Conservation (phyloP, 345 rosid genomes). For the Combretum micranthum region DNA sequence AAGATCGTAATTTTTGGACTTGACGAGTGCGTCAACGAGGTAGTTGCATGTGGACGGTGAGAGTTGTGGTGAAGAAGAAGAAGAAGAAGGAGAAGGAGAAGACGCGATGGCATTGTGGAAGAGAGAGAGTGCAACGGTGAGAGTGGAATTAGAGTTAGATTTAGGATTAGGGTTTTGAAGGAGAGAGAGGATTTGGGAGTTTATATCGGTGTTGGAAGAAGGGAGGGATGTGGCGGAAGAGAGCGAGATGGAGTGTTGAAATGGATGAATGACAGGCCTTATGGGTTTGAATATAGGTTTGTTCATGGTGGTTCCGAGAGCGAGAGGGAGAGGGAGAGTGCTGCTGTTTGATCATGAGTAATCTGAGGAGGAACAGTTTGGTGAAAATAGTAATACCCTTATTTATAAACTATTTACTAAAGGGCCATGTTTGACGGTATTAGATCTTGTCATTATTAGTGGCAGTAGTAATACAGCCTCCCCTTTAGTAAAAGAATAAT, state of each 20-base stretch:
- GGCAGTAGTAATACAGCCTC: too few relatives aligned
- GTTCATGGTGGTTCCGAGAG: too few relatives aligned
- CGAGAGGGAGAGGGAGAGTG: too few relatives aligned
- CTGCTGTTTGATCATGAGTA: too few relatives aligned
- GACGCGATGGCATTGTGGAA: conserved; percentile 33
- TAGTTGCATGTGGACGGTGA: conserved; percentile 27
- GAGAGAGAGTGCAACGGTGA: conserved; percentile 29
- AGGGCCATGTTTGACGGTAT: too few relatives aligned
- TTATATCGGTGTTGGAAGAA: conserved; percentile 20
- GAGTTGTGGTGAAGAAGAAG: conserved; percentile 10
- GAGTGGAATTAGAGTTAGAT: conserved; percentile 13
- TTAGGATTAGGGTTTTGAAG: conserved; percentile 25
- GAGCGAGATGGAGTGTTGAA: conserved; percentile 1
- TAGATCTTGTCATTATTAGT: too few relatives aligned
- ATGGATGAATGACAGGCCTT: too few relatives aligned
- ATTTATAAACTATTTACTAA: too few relatives aligned
- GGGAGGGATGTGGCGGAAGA: conserved; percentile 17
- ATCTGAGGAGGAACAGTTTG: too few relatives aligned
- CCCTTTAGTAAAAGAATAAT: too few relatives aligned
- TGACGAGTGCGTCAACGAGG: conserved; percentile 43
- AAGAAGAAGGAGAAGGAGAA: conserved; percentile 18
- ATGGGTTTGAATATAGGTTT: too few relatives aligned
- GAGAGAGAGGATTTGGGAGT: conserved; percentile 28
- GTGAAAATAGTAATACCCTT: too few relatives aligned
- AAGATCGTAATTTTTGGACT: conserved; percentile 37